Evolutionary conservation across 192 early-diverging fungal genomes (phyloP).

Genomic region (Backusella tarrabulga): DNA sequence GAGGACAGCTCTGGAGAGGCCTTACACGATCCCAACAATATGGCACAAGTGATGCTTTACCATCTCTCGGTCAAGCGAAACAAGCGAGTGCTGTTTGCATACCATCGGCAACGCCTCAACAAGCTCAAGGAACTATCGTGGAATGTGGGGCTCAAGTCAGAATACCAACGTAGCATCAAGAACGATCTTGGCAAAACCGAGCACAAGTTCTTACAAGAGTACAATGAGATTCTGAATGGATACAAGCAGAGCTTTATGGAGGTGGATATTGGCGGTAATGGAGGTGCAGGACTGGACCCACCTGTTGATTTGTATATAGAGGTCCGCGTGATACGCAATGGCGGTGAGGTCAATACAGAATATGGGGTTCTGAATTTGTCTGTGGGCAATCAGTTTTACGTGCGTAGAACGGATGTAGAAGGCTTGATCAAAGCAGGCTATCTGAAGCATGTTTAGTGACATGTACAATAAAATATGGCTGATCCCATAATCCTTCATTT

Average conservation of each 20-base stretch:
- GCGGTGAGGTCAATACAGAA: constrained; percentile 90
- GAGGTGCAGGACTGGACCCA: constrained; percentile 69
- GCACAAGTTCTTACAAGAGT: constrained; percentile 59
- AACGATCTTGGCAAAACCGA: constrained; percentile 45
- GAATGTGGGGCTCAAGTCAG: constrained; percentile 37
- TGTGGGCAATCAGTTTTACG: constrained; percentile 82
- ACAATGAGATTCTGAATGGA: constrained; percentile 60
- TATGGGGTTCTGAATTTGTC: constrained; percentile 76
- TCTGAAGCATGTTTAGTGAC: constrained; percentile 63
- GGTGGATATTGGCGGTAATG: constrained; percentile 74
- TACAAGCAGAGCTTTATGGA: constrained; percentile 65
- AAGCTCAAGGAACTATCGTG: constrained; percentile 68
- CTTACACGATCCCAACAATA: constrained; percentile 15
- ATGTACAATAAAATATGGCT: background rate
- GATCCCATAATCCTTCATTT: too few relatives aligned
- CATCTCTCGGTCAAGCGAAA: constrained; percentile 66
- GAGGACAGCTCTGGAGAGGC: constrained; percentile 8
- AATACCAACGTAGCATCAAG: constrained; percentile 28
- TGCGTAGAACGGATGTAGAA: constrained; percentile 87
- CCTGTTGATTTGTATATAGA: constrained; percentile 93
- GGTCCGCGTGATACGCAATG: constrained; percentile 83
- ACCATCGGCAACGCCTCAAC: constrained; percentile 71
- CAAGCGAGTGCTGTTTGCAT: constrained; percentile 88
- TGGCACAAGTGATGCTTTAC: constrained; percentile 52
- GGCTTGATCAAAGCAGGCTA: constrained; percentile 83